Conservation (phyloP, 768 basidiomycete species). For the Trametes meyenii region DNA sequence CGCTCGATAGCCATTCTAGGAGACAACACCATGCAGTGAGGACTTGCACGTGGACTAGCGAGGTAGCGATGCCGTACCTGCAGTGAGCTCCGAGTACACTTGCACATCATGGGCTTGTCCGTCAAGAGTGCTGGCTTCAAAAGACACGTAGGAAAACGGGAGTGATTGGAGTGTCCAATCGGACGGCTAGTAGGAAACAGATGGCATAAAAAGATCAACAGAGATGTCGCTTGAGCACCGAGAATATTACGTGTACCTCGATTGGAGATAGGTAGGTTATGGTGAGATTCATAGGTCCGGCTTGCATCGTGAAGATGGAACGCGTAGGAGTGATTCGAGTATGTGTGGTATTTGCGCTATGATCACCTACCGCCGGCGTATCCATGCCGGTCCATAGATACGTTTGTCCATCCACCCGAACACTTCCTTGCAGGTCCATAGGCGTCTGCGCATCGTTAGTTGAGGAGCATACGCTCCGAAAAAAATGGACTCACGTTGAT, state of each 20-base stretch:
- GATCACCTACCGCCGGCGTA: neutral
- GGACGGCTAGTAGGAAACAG: constrained; percentile 30
- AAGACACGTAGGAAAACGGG: constrained; percentile 42
- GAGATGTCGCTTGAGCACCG: neutral
- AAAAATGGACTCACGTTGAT: neutral
- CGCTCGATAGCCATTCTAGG: constrained; percentile 4
- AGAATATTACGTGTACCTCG: constrained; percentile 31
- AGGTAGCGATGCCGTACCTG: constrained; percentile 28
- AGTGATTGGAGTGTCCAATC: constrained; percentile 42
- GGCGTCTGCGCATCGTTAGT: neutral
- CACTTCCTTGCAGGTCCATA: constrained; percentile 24
- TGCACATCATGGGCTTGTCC: constrained; percentile 38
- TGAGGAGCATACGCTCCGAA: no score
- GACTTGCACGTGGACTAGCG: neutral
- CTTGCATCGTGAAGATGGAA: constrained; percentile 35
- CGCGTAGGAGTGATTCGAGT: constrained; percentile 40
- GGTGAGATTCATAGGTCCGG: constrained; percentile 40
- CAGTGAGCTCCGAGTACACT: constrained; percentile 43
- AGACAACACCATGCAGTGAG: neutral
- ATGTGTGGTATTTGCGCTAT: constrained; percentile 21
- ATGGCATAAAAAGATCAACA: neutral
- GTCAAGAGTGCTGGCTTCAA: constrained; percentile 37
- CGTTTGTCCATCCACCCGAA: constrained; percentile 20
- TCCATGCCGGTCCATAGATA: constrained; percentile 23
- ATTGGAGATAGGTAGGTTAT: constrained; percentile 44